Conservation (phyloP, 306 rosid genomes). For the Trifolium pratense region DNA sequence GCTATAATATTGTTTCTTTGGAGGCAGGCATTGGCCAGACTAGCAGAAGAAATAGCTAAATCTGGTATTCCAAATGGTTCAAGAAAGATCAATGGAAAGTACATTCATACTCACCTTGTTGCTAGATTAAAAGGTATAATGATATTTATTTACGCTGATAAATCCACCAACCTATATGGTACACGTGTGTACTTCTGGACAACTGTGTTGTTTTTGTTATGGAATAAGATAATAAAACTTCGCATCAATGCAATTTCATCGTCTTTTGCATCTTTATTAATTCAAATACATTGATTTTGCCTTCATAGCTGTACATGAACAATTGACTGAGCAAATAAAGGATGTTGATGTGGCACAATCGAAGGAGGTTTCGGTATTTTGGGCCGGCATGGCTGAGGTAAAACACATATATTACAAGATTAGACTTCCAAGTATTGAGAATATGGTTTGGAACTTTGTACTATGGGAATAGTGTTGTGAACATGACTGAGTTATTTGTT, state of each 20-base stretch:
- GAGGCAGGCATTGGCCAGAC: slow-evolving; percentile 69
- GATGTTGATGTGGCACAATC: slow-evolving; percentile 71
- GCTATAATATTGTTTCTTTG: slow-evolving; percentile 32
- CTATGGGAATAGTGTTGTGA: not conserved
- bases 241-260: not conserved
- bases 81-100: slow-evolving; percentile 94
- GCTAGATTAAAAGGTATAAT: slow-evolving; percentile 74
- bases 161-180: slow-evolving; percentile 20
- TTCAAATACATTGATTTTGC: slow-evolving; percentile 37
- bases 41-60: slow-evolving; percentile 84
- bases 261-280: slow-evolving; percentile 34
- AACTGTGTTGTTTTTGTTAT: not conserved
- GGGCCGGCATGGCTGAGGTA: slow-evolving; percentile 99
- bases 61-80: slow-evolving; percentile 70
- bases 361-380: slow-evolving; percentile 72
- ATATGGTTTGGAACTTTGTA: slow-evolving; percentile 30
- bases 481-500: not conserved
- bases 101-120: slow-evolving; percentile 87
- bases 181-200: slow-evolving; percentile 24
- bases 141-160: slow-evolving; percentile 24
- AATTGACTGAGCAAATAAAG: slow-evolving; percentile 69
- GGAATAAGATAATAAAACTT: slow-evolving; percentile 23
- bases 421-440: slow-evolving; percentile 27
- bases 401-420: slow-evolving; percentile 36
- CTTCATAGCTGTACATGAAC: slow-evolving; percentile 62